Evolutionary conservation across 805 yeast genomes (phyloP), one percentile per base, ranked within the genome.

Genomic region (Candida hungchunana): DNA sequence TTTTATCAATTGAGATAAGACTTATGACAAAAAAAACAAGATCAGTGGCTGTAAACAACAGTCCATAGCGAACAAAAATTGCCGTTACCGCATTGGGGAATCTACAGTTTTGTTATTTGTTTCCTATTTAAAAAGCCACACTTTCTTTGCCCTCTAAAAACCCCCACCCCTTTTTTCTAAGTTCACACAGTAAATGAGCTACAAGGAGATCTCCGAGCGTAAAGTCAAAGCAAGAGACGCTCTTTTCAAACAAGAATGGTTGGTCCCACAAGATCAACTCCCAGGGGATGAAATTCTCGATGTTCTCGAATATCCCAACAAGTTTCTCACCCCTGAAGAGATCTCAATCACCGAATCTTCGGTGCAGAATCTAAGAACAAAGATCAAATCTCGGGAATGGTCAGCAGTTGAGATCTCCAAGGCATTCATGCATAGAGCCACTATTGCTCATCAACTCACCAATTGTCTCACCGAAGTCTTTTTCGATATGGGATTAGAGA

Each of bases 341-440:
- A 42, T 62, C 7, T 67, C 56, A 64, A 46, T 48, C 23, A 46
- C 53, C 6, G 46, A 40, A 18, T 26, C 47, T 9, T 46, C 47
- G 5, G 15, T 26, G 4, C 18, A 13, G 9, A 31, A 42, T 13
- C 36, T 59, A 6, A 36, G 33, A 7, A 35, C 12, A 7, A 56
- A 58, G 13, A 60, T 66, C 37, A 56, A 50, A 26, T 9, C 40
- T 2, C 58, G 55, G 31, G 43, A 51, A 31, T 65, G 63, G 62
- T 48, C 63, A 4, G 50, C 80, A 1, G 51, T 57, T 1, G 64
- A 70, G 33, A 77, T 77, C 4, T 58, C 73, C 1, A 55, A 53
- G 9, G 82, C 82, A 1, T 77, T 69, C 52, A 67, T 75, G 42
- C 77, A 77, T 47, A 55, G 82, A 27, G 74, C 82, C 4, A 66